A percentile compares a stretch with the other conserved stretches of the same genome.
Conservation (phyloP, 129 eudicot species). For the Silybum marianum region DNA sequence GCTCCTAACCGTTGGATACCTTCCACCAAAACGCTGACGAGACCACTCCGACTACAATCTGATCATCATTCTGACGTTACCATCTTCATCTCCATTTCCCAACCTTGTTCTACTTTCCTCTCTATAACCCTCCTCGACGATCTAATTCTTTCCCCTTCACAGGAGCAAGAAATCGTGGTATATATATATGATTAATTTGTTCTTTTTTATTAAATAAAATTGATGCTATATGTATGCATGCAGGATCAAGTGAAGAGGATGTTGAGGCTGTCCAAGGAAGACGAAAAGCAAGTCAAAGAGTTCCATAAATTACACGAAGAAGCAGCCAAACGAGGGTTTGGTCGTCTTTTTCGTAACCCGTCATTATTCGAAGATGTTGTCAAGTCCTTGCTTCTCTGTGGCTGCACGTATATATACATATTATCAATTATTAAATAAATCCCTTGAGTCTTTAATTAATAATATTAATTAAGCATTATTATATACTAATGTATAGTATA, state of each 20-base stretch:
- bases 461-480: too few relatives aligned
- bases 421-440: too few relatives aligned
- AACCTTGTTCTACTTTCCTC: not conserved
- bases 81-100: slow-evolving; percentile 36
- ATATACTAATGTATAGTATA: too few relatives aligned
- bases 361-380: slow-evolving; percentile 53
- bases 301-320: slow-evolving; percentile 32
- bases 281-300: slow-evolving; percentile 24
- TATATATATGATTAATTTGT: too few relatives aligned
- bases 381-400: slow-evolving; percentile 45
- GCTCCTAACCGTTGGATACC: slow-evolving; percentile 60
- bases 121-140: not conserved
- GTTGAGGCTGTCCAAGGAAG: slow-evolving; percentile 45
- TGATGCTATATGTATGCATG: not conserved
- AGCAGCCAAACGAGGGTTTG: slow-evolving; percentile 40
- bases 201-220: not conserved
- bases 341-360: slow-evolving; percentile 54
- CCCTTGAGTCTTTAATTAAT: too few relatives aligned
- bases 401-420: slow-evolving; percentile 17
- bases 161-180: slow-evolving; percentile 19
- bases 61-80: not conserved
- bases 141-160: not conserved
- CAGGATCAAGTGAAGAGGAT: slow-evolving; percentile 50
- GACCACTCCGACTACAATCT: slow-evolving; percentile 14
- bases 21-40: slow-evolving; percentile 26